Evolutionary conservation across 371 early-diverging fungal genomes (phyloP), one percentile per base, ranked within the genome.

Genomic region (Lichtheimia corymbifera): DNA sequence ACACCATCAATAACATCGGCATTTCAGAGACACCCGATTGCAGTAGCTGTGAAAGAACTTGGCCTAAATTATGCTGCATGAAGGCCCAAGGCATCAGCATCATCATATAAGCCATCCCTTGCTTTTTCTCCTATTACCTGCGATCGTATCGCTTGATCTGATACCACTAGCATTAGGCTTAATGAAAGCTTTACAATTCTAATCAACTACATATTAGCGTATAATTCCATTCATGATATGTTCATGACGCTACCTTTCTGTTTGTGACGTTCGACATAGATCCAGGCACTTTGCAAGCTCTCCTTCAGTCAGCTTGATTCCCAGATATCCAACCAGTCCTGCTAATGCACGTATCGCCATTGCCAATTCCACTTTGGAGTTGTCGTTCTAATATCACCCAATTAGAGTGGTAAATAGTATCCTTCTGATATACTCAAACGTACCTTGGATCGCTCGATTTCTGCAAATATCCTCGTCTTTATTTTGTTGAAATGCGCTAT

Each of bases 261-360:
- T 55, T 25, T 61, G 42, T 5, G 80, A 53, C 11, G 56, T 44
- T 17, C 57, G 61, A 22, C 76, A 55, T 14, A 74, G 4, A 43
- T 59, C 53, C 17, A 74, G 28, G 41, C 73, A 71, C 0, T 65
- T 18, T 11, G 49, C 40, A 11, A 70, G 59, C 35, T 80, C 75
- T 4, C 53, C 17, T 41, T 76, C 73, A 4, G 54, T 58, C 15
- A 77, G 45, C 28, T 73, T 74, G 4, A 80, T 70, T 9, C 80
- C 77, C 58, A 80, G 68, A 52, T 67, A 80, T 2, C 73, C 79
- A 0, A 71, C 59, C 2, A 79, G 55, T 0, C 79, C 79, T 30
- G 66, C 64, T 17, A 79, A 42, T 35, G 69, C 79, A n/a, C 80
- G 69, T 13, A 80, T 51, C 25, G 73, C 55, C 30, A 62, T 57